Conservation (phyloP, 208 protist genomes). For the Crithidia sp. region DNA sequence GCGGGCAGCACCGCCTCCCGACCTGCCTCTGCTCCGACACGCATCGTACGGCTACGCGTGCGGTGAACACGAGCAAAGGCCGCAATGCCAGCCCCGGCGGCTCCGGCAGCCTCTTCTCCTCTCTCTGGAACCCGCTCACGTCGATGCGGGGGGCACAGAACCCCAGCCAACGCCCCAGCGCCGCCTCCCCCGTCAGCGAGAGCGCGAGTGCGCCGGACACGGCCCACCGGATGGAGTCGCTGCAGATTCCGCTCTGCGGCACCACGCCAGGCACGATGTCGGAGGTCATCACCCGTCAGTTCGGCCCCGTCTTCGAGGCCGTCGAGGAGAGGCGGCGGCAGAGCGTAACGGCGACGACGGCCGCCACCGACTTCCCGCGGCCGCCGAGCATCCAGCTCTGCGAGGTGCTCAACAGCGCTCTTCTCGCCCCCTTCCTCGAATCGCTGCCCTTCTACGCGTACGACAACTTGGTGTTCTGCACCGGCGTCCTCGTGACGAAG, state of each 20-base stretch:
- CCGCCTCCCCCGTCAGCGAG: background rate
- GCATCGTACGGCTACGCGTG: background rate
- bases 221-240: constrained; percentile 20
- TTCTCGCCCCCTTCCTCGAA: constrained; percentile 40
- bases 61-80: background rate
- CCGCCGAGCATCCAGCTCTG: constrained; percentile 31
- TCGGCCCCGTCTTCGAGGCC: constrained; percentile 22
- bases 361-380: background rate
- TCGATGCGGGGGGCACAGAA: background rate
- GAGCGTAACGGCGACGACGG: background rate
- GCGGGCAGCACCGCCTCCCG: background rate
- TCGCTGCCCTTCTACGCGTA: constrained; percentile 45
- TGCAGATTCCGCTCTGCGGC: constrained; percentile 42
- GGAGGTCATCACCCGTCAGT: constrained; percentile 18
- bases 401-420: constrained; percentile 51
- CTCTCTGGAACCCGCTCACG: constrained; percentile 18
- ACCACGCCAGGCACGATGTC: constrained; percentile 36
- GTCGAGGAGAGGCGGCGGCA: constrained; percentile 7
- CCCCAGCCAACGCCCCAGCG: background rate
- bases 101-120: constrained; percentile 11
- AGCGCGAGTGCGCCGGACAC: background rate
- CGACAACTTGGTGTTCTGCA: constrained; percentile 65
- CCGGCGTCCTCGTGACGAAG: constrained; percentile 35
- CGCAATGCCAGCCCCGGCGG: background rate
- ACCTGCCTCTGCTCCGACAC: background rate